These are phyloP conservation scores for Rubia balearica DNA, from an alignment of 305 asterid species.

Conservation along the genomic window DNA sequence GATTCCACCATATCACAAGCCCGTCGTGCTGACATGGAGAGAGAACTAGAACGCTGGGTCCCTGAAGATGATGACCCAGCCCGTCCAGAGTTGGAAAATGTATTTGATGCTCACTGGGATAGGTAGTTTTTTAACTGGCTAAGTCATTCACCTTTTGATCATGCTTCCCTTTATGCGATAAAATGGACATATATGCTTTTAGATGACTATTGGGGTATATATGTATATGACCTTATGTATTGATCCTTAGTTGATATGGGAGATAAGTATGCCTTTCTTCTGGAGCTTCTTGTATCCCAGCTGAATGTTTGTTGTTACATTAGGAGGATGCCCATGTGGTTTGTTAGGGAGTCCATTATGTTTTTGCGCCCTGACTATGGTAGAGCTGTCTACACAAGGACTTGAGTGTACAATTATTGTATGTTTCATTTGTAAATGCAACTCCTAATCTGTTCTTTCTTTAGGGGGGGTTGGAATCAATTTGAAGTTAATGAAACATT, in stretches of 20 bases:
- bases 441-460: neutral
- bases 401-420: neutral
- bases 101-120: constrained; percentile 76
- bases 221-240: neutral
- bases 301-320: neutral
- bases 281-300: neutral
- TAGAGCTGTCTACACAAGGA: neutral
- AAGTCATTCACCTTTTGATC: neutral
- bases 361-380: neutral
- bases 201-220: neutral
- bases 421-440: constrained; percentile 4
- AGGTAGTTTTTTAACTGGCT: constrained; percentile 40
- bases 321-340: neutral
- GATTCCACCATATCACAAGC: constrained; percentile 88
- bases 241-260: neutral
- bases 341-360: neutral
- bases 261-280: neutral
- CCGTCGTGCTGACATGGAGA: constrained; percentile 50
- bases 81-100: constrained; percentile 67
- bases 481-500: constrained; percentile 77
- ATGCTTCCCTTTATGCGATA: neutral
- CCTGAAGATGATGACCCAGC: constrained; percentile 75
- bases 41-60: constrained; percentile 89
- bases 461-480: constrained; percentile 99
- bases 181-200: neutral